Percentiles rank a stretch among this genome's conserved stretches.
Evolutionary conservation across 495 filamentous ascomycete genomes (phyloP).

Genomic region (Filosporella fistucella): DNA sequence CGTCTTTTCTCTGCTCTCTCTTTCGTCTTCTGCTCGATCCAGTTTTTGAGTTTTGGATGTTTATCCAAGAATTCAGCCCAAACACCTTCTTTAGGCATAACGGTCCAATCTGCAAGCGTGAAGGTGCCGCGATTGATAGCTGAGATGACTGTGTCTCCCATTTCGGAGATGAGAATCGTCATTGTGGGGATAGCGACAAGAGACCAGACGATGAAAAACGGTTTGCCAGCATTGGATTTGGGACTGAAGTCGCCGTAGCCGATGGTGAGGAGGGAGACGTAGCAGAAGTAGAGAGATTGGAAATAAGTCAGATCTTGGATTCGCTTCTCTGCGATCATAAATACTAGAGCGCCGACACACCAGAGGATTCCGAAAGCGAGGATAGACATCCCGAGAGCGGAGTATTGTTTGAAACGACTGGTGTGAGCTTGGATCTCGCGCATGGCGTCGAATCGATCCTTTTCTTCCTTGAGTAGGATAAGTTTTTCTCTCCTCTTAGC

Average conservation of each 20-base stretch:
- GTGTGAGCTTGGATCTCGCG: conserved; percentile 62
- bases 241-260: conserved; percentile 71
- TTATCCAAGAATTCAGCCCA: conserved; percentile 32
- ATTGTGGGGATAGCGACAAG: conserved; percentile 70
- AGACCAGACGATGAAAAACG: conserved; percentile 80
- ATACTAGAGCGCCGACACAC: conserved; percentile 67
- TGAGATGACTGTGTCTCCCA: conserved; percentile 63
- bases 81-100: conserved; percentile 49
- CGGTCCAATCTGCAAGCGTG: conserved; percentile 61
- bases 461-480: conserved; percentile 44
- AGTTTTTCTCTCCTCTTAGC: conserved; percentile 49
- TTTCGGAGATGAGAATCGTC: conserved; percentile 70
- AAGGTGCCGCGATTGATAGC: conserved; percentile 58
- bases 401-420: conserved; percentile 58
- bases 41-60: conserved; percentile 21
- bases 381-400: conserved; percentile 52
- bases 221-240: conserved; percentile 61
- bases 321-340: conserved; percentile 39
- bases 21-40: conserved; percentile 20
- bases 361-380: conserved; percentile 60
- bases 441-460: conserved; percentile 75
- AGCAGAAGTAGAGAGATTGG: conserved; percentile 70
- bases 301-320: conserved; percentile 63
- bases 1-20: conserved; percentile 24
- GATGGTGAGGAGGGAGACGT: conserved; percentile 68